phyloP scores from a whole-genome alignment of 2,329 filamentous ascomycete species.

The Gremmenia infestans region DNA sequence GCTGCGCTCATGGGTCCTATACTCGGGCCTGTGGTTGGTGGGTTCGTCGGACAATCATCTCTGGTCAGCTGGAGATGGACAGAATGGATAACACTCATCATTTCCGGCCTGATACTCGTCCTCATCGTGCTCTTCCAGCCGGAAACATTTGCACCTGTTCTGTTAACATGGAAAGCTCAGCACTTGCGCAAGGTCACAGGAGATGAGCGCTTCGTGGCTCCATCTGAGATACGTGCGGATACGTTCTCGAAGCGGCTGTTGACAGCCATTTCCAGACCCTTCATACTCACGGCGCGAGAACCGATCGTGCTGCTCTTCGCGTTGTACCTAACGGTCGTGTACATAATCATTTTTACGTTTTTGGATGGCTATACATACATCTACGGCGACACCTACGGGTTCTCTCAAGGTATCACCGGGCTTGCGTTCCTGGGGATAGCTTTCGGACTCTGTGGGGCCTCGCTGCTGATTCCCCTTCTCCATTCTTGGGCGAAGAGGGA shows the following conservation, averaged over 20 bases:
- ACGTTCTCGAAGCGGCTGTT: constrained; percentile 17
- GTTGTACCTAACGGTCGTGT: constrained; percentile 16
- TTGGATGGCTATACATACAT: constrained; percentile 18
- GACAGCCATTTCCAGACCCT: constrained; percentile 10
- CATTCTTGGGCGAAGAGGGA: constrained; percentile 28
- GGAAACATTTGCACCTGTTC: constrained; percentile 15
- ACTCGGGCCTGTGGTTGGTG: constrained; percentile 13
- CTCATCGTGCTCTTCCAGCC: constrained; percentile 14
- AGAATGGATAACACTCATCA: constrained; percentile 19
- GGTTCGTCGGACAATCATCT: constrained; percentile 7
- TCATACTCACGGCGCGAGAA: constrained; percentile 12
- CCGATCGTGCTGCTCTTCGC: constrained; percentile 18
- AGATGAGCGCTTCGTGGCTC: constrained; percentile 13
- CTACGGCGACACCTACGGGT: constrained; percentile 21
- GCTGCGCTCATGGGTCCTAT: constrained; percentile 21
- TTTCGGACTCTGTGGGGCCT: constrained; percentile 33
- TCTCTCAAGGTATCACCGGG: constrained; percentile 36
- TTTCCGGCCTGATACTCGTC: constrained; percentile 8
- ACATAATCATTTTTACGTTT: constrained; percentile 21
- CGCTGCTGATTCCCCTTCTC: constrained; percentile 32
- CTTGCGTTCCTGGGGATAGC: constrained; percentile 40
- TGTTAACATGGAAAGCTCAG: constrained; percentile 15
- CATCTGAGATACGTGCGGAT: constrained; percentile 18
- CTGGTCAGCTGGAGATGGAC: constrained; percentile 15
- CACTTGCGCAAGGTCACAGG: constrained; percentile 17